Percentiles rank a stretch among this genome's conserved stretches.
Evolutionary conservation across 768 basidiomycete species (phyloP).

Genomic region (Mycena floridula): DNA sequence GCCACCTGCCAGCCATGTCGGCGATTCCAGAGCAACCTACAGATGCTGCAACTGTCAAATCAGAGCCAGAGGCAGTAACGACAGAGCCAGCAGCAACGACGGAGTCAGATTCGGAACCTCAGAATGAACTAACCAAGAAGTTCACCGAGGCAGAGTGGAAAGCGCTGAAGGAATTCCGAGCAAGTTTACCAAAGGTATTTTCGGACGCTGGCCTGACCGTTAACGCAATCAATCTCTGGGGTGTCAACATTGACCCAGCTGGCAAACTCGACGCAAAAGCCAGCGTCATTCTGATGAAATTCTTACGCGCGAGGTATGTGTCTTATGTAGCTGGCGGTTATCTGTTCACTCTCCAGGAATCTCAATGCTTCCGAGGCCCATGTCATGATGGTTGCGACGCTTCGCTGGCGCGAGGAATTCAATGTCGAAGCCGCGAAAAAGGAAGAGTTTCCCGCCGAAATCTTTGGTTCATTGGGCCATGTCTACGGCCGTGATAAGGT

Average conservation of each 20-base stretch:
- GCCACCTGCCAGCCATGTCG: too few relatives aligned
- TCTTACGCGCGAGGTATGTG: slow-evolving; percentile 66
- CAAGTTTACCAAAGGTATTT: slow-evolving; percentile 20
- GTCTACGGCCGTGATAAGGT: slow-evolving; percentile 67
- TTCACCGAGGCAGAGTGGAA: slow-evolving; percentile 73
- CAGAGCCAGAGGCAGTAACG: too few relatives aligned
- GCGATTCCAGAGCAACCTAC: too few relatives aligned
- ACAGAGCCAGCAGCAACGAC: too few relatives aligned
- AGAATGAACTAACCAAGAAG: slow-evolving; percentile 60
- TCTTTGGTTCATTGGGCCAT: slow-evolving; percentile 60
- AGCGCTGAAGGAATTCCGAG: slow-evolving; percentile 63
- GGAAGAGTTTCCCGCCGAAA: slow-evolving; percentile 55
- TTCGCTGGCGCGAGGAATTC: slow-evolving; percentile 69
- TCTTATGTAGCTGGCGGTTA: background rate
- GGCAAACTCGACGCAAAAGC: slow-evolving; percentile 53
- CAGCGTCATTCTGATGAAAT: slow-evolving; percentile 78
- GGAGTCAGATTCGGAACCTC: too few relatives aligned
- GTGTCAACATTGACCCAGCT: slow-evolving; percentile 57
- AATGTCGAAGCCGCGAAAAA: slow-evolving; percentile 51
- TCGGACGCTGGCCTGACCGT: too few relatives aligned
- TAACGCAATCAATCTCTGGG: slow-evolving; percentile 64
- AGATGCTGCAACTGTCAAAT: too few relatives aligned
- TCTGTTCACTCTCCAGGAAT: slow-evolving; percentile 1
- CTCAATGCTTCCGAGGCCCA: slow-evolving; percentile 33
- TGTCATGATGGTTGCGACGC: slow-evolving; percentile 61